phyloP scores from a whole-genome alignment of 2,329 filamentous ascomycete species.

The Neopestalotiopsis clavispora region DNA sequence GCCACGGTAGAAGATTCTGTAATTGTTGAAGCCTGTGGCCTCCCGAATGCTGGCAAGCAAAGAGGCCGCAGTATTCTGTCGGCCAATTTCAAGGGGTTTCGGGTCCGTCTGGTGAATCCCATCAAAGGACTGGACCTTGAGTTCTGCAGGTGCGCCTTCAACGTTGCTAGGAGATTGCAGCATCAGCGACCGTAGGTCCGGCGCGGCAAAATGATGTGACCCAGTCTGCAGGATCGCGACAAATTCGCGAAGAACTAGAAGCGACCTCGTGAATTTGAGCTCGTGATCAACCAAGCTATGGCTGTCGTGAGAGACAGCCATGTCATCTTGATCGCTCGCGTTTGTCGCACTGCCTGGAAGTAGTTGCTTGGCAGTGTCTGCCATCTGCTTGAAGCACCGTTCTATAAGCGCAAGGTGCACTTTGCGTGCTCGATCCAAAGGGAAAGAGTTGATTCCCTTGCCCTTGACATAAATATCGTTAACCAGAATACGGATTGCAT shows the following conservation, averaged over 20 bases:
- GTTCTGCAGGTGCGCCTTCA: slow-evolving; percentile 66
- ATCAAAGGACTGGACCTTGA: slow-evolving; percentile 78
- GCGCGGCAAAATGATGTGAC: slow-evolving; percentile 59
- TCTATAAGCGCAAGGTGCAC: slow-evolving; percentile 74
- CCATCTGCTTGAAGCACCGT: slow-evolving; percentile 74
- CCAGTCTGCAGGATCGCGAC: slow-evolving; percentile 68
- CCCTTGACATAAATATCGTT: slow-evolving; percentile 71
- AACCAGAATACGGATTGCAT: slow-evolving; percentile 74
- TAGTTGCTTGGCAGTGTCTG: slow-evolving; percentile 63
- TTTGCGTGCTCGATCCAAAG: slow-evolving; percentile 54
- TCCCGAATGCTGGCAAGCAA: slow-evolving; percentile 70
- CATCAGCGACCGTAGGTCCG: slow-evolving; percentile 60
- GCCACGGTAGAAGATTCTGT: slow-evolving; percentile 74
- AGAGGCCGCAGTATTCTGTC: slow-evolving; percentile 72
- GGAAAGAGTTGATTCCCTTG: slow-evolving; percentile 52
- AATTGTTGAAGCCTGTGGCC: slow-evolving; percentile 77
- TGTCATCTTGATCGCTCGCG: slow-evolving; percentile 55
- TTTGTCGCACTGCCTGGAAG: slow-evolving; percentile 49
- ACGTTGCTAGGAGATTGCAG: slow-evolving; percentile 55
- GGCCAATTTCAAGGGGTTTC: slow-evolving; percentile 67
- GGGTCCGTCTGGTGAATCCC: slow-evolving; percentile 64
- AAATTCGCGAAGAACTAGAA: slow-evolving; percentile 72
- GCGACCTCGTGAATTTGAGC: slow-evolving; percentile 69
- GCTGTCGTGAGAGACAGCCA: slow-evolving; percentile 54
- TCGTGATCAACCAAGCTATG: slow-evolving; percentile 58